Percentiles rank a stretch among this genome's conserved stretches.
Evolutionary conservation across 768 basidiomycete genomes (phyloP).

Genomic region (Mycena galopus): DNA sequence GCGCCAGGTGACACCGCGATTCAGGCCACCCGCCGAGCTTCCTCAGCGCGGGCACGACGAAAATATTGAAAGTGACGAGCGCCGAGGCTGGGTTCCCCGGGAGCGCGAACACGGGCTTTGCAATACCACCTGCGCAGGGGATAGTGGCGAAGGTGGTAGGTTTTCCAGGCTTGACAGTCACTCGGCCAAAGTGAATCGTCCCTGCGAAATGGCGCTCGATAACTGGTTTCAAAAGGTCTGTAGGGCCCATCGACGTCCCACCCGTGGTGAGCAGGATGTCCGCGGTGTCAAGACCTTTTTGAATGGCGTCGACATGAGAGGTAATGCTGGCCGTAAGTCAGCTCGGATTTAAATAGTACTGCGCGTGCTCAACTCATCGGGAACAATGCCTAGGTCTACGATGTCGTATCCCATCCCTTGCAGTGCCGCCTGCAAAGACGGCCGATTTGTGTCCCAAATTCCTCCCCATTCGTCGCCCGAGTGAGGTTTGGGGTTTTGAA

Average conservation of each 20-base stretch:
- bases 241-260: conserved; percentile 92
- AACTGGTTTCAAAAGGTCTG: conserved; percentile 89
- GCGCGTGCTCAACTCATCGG: conserved; percentile 73
- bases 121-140: conserved; percentile 53
- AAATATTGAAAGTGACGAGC: conserved; percentile 87
- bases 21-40: conserved; percentile 77
- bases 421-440: conserved; percentile 78
- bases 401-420: conserved; percentile 82
- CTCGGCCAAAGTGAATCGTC: conserved; percentile 87
- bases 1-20: conserved; percentile 67
- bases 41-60: conserved; percentile 86
- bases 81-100: conserved; percentile 93
- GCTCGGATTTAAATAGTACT: neutral
- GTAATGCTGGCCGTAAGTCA: conserved; percentile 56
- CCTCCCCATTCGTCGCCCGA: conserved; percentile 69
- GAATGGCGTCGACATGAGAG: conserved; percentile 70
- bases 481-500: conserved; percentile 58
- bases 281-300: conserved; percentile 67
- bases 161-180: conserved; percentile 87
- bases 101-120: conserved; percentile 83
- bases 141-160: conserved; percentile 92
- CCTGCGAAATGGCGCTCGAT: conserved; percentile 85
- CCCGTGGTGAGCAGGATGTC: conserved; percentile 90
- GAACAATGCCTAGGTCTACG: conserved; percentile 84
- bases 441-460: conserved; percentile 90